Conservation (phyloP, 768 basidiomycete species). For the Tulasnella sp. region DNA sequence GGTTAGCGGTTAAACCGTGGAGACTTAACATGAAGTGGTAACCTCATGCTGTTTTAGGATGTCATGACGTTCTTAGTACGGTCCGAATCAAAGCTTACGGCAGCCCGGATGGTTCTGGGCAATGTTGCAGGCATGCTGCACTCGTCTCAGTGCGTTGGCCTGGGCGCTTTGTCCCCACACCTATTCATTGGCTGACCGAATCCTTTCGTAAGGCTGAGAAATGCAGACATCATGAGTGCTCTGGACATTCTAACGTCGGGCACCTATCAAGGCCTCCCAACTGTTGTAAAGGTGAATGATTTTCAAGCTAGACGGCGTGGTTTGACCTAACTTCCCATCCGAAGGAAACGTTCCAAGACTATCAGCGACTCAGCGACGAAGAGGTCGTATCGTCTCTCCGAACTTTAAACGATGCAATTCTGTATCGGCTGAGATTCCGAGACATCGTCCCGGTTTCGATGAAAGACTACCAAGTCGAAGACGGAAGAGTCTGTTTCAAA, state of each 20-base stretch:
- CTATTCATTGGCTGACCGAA: neutral
- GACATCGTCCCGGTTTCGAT: conserved; percentile 83
- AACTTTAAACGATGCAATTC: conserved; percentile 73
- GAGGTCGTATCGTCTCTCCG: conserved; percentile 61
- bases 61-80: conserved; percentile 16
- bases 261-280: conserved; percentile 78
- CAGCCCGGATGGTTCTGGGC: neutral
- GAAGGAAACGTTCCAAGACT: conserved; percentile 17
- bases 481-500: conserved; percentile 75
- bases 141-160: neutral
- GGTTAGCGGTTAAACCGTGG: conserved; percentile 38
- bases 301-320: neutral
- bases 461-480: conserved; percentile 60
- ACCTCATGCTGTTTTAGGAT: neutral
- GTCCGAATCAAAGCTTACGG: neutral
- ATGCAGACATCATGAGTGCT: conserved; percentile 90
- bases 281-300: conserved; percentile 62
- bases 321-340: neutral
- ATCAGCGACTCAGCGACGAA: conserved; percentile 59
- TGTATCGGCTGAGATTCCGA: conserved; percentile 69
- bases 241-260: conserved; percentile 84
- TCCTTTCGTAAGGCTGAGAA: conserved; percentile 60
- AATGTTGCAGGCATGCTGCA: neutral
- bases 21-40: neutral
- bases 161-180: neutral